Evolutionary conservation across 345 rosid genomes (phyloP).

Genomic region (Angophora floribunda): DNA sequence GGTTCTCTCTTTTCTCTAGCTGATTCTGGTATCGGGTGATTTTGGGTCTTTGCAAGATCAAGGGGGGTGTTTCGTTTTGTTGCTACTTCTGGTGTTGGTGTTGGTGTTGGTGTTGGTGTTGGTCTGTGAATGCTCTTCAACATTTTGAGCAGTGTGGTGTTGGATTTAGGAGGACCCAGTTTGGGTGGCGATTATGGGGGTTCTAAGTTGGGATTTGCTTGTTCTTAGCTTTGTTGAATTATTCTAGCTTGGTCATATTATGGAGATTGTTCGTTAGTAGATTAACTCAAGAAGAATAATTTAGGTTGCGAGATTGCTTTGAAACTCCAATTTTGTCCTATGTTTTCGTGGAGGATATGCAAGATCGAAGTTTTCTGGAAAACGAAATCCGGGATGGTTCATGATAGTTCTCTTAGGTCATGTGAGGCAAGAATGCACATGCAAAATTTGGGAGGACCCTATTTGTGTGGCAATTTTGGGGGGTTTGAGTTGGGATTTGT

Average conservation of each 20-base stretch:
- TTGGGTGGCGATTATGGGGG: neutral
- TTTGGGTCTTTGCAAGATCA: too few species aligned
- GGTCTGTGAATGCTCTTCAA: neutral
- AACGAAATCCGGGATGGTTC: neutral
- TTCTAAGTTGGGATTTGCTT: neutral
- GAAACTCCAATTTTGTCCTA: neutral
- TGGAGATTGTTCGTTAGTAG: neutral
- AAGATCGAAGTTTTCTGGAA: neutral
- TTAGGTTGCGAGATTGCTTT: neutral
- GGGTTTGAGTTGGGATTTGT: too few species aligned
- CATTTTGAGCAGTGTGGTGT: neutral
- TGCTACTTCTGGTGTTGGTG: too few species aligned
- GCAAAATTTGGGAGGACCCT: neutral
- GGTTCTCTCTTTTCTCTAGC: too few species aligned
- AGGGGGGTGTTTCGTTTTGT: too few species aligned
- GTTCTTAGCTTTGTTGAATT: neutral
- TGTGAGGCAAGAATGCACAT: neutral
- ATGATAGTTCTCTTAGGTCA: neutral
- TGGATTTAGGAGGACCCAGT: neutral
- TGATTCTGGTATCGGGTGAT: too few species aligned
- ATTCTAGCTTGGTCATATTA: neutral
- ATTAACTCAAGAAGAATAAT: neutral
- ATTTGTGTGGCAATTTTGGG: too few species aligned
- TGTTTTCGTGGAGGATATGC: neutral
- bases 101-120: neutral